Percentiles rank a stretch among this genome's conserved stretches.
Conservation (phyloP, 164 flowering plant genomes). For the Sextonia rubra region DNA sequence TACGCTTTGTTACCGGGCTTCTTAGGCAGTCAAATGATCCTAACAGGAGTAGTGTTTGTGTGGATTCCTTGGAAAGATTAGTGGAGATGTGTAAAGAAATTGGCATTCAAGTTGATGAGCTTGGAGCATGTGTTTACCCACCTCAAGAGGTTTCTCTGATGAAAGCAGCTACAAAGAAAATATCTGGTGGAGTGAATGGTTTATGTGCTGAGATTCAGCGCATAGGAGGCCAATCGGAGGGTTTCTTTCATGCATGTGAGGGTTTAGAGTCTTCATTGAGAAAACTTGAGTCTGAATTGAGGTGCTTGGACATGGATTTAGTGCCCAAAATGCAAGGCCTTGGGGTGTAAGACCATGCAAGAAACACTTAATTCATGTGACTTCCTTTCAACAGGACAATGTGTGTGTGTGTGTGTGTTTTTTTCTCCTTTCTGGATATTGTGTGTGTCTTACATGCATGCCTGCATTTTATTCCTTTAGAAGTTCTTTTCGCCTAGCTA, state of each 20-base stretch:
- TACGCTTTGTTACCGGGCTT: slow-evolving; percentile 62
- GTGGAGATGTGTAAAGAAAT: slow-evolving; percentile 51
- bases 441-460: too few species aligned
- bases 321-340: slow-evolving; percentile 45
- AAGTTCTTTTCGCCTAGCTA: too few species aligned
- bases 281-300: slow-evolving; percentile 37
- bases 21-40: slow-evolving; percentile 36
- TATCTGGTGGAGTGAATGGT: slow-evolving; percentile 29
- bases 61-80: slow-evolving; percentile 59
- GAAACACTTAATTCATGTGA: not conserved
- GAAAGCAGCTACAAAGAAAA: slow-evolving; percentile 37
- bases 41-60: slow-evolving; percentile 22
- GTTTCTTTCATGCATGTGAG: slow-evolving; percentile 47
- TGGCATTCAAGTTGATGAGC: slow-evolving; percentile 75
- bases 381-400: not conserved
- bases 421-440: too few species aligned
- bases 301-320: slow-evolving; percentile 21
- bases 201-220: slow-evolving; percentile 31
- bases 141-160: slow-evolving; percentile 70
- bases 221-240: slow-evolving; percentile 34
- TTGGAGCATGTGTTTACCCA: slow-evolving; percentile 88
- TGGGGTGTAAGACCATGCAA: slow-evolving; percentile 15
- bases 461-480: too few species aligned
- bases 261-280: slow-evolving; percentile 37
- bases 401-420: too few species aligned